phyloP scores from a whole-genome alignment of 805 yeast species.

The Ascoidea rubescens region DNA sequence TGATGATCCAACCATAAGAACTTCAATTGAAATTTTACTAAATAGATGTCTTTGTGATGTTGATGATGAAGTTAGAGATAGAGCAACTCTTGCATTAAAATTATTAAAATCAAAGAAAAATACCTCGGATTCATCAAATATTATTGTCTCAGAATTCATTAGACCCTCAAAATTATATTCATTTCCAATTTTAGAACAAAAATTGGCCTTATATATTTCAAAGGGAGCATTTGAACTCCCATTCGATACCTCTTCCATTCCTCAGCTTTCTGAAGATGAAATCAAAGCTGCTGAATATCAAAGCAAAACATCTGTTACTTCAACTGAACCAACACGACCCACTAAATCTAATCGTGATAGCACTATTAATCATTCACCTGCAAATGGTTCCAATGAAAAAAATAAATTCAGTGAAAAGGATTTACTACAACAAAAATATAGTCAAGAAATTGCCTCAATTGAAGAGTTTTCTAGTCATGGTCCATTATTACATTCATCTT shows the following conservation, averaged over 20 bases:
- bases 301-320: slow-evolving; percentile 26
- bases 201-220: slow-evolving; percentile 56
- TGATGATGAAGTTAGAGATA: slow-evolving; percentile 96
- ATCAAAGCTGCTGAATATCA: slow-evolving; percentile 48
- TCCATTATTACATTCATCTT: slow-evolving; percentile 55
- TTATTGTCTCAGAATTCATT: slow-evolving; percentile 32
- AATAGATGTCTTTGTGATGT: slow-evolving; percentile 74
- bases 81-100: slow-evolving; percentile 78
- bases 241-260: slow-evolving; percentile 61
- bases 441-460: slow-evolving; percentile 53
- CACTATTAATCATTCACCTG: slow-evolving; percentile 15
- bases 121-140: slow-evolving; percentile 18
- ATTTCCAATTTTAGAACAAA: slow-evolving; percentile 63
- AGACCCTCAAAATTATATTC: slow-evolving; percentile 60
- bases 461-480: slow-evolving; percentile 71
- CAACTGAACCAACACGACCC: slow-evolving; percentile 11
- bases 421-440: slow-evolving; percentile 46
- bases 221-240: slow-evolving; percentile 33
- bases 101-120: slow-evolving; percentile 35
- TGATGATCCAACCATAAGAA: slow-evolving; percentile 50
- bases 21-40: slow-evolving; percentile 62
- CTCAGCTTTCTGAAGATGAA: slow-evolving; percentile 54
- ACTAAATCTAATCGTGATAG: slow-evolving; percentile 12
- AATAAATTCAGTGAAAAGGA: slow-evolving; percentile 15
- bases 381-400: slow-evolving; percentile 20